Percentiles rank a stretch among this genome's conserved stretches.
These are phyloP conservation scores for Fusarium oligoseptatum DNA, from an alignment of 2,329 filamentous ascomycete genomes.

Conservation along the genomic window DNA sequence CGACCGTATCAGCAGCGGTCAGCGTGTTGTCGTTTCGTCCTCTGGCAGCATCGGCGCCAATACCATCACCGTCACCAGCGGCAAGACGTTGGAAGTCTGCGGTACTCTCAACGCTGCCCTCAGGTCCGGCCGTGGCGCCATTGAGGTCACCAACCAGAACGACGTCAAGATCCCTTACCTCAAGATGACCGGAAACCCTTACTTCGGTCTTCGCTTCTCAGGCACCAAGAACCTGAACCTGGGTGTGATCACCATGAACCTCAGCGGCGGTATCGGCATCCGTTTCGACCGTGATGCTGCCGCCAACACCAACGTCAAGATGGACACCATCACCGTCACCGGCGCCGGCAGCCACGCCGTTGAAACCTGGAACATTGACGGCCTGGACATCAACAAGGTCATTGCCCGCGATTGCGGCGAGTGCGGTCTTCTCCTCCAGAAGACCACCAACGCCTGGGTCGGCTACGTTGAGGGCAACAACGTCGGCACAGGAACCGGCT, in stretches of 20 bases:
- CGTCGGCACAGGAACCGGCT: conserved; percentile 64
- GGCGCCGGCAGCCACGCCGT: conserved; percentile 69
- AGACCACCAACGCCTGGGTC: conserved; percentile 64
- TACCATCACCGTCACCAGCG: conserved; percentile 64
- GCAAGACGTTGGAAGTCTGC: conserved; percentile 71
- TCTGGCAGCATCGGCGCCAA: conserved; percentile 67
- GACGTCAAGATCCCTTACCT: conserved; percentile 68
- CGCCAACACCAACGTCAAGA: conserved; percentile 65
- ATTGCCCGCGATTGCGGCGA: conserved; percentile 68
- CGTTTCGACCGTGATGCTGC: conserved; percentile 68
- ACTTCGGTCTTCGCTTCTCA: conserved; percentile 69
- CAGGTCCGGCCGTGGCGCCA: conserved; percentile 62
- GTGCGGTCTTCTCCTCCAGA: conserved; percentile 68
- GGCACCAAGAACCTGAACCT: conserved; percentile 62
- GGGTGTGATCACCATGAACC: conserved; percentile 67
- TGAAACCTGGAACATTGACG: conserved; percentile 71
- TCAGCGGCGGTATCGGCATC: conserved; percentile 66
- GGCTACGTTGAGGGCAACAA: conserved; percentile 69
- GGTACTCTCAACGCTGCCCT: conserved; percentile 65
- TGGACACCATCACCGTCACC: conserved; percentile 64
- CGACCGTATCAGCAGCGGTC: conserved; percentile 63
- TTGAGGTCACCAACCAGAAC: conserved; percentile 63
- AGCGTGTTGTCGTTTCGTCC: conserved; percentile 67
- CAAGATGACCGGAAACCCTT: conserved; percentile 68
- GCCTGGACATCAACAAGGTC: conserved; percentile 64